A percentile compares a stretch with the other conserved stretches of the same genome.
These are phyloP conservation scores for Ilyonectria sp. DNA, from an alignment of 2,329 filamentous ascomycete species.

Conservation along the genomic window DNA sequence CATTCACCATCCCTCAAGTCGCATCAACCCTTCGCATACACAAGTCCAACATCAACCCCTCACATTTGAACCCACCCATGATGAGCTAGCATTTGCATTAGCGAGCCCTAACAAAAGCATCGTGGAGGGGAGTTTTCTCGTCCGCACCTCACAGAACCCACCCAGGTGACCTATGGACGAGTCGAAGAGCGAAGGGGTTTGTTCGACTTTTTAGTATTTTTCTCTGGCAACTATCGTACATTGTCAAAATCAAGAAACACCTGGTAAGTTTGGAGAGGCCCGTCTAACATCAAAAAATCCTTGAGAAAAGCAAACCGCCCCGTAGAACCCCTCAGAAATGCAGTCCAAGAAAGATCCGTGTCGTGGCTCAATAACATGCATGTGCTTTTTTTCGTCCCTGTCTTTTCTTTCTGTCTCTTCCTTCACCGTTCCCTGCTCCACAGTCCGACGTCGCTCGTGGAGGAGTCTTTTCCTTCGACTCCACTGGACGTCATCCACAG, in stretches of 20 bases:
- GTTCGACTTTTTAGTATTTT: slow-evolving; percentile 42
- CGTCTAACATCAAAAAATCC: slow-evolving; percentile 42
- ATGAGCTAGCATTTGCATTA: slow-evolving; percentile 28
- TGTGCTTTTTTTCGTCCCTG: slow-evolving; percentile 46
- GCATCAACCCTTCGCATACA: background rate
- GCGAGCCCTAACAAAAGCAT: slow-evolving; percentile 38
- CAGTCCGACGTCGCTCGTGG: slow-evolving; percentile 1
- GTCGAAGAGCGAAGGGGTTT: background rate
- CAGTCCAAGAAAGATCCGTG: slow-evolving; percentile 43
- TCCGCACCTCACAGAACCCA: background rate
- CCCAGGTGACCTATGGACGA: background rate
- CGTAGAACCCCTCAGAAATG: slow-evolving; percentile 48
- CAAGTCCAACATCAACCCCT: background rate
- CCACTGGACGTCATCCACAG: slow-evolving; percentile 8
- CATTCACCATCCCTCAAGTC: background rate
- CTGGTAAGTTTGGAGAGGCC: slow-evolving; percentile 39
- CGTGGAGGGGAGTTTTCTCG: background rate
- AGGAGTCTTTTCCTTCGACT: slow-evolving; percentile 10
- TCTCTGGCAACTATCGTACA: slow-evolving; percentile 47
- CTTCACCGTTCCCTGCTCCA: slow-evolving; percentile 7
- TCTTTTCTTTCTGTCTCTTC: slow-evolving; percentile 34
- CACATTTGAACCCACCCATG: slow-evolving; percentile 11
- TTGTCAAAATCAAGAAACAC: slow-evolving; percentile 30
- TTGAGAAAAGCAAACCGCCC: slow-evolving; percentile 38
- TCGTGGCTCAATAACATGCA: slow-evolving; percentile 43